Conservation (phyloP, 2,329 filamentous ascomycete species). For the Aspergillus sclerotialis region DNA sequence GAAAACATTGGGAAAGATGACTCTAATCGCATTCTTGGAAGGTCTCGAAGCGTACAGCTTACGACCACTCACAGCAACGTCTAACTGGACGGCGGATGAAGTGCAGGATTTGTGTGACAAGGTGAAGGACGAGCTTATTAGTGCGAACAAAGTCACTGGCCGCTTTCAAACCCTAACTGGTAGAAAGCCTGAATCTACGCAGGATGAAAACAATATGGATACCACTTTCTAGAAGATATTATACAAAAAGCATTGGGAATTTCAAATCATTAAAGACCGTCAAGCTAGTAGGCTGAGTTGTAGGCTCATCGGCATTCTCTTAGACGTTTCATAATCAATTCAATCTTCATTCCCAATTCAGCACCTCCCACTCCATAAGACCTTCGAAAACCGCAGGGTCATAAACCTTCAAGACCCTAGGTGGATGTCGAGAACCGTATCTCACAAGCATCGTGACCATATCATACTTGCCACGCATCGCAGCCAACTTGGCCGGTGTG, state of each 20-base stretch:
- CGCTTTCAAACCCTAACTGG: constrained; percentile 22
- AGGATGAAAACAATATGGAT: constrained; percentile 7
- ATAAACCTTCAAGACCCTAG: no score
- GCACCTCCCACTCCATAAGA: no score
- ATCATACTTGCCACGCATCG: background rate
- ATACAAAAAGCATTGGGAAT: no score
- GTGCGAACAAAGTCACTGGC: constrained; percentile 17
- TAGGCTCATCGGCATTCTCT: no score
- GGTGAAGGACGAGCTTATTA: constrained; percentile 30
- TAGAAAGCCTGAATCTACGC: constrained; percentile 18
- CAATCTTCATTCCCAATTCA: no score
- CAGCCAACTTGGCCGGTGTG: background rate
- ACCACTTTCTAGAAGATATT: no score
- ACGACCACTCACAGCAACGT: constrained; percentile 27
- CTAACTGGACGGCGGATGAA: constrained; percentile 25
- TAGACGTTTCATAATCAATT: no score
- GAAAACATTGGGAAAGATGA: constrained; percentile 36
- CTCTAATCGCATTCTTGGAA: constrained; percentile 32
- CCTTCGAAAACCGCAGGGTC: no score
- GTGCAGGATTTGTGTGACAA: constrained; percentile 31
- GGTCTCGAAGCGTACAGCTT: constrained; percentile 33
- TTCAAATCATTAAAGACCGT: no score
- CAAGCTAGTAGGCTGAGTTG: no score
- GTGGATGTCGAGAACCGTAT: background rate
- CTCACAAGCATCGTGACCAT: background rate